Base-by-base conservation (phyloP, 1,139 yeast species). In the Hyphopichia pseudoburtonii region DNA sequence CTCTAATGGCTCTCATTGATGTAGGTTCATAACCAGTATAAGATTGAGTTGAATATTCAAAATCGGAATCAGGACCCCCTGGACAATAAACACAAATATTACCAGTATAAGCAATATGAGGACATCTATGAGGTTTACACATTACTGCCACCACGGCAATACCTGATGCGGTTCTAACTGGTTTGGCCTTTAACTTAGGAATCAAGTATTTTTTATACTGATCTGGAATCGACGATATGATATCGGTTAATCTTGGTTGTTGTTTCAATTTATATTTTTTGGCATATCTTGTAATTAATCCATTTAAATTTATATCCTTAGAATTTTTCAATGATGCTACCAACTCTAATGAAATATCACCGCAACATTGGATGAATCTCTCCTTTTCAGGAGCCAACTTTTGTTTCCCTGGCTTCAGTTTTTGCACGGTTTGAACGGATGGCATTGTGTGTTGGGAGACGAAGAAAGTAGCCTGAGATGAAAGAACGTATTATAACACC, bases 91-190 rank as follows among this genome's bases (percentile, higher is more conserved):
- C 98, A 71, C 99, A 92, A 45, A 92, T 92, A 56, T 92, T 92
- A 43, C 99, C 99, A 0, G 99, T 92, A 60, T 92, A 94, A 23
- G 98, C 97, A 54, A 92, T 94, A 62, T 92, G 99, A 23, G 99
- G 99, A 66, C 99, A 92, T 67, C 99, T 77, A 62, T 92, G 98
- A 3, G 98, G 98, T 61, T 92, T 94, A 68, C 97, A 92, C 97
- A 94, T 92, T 26, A 94, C 97, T 0, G 98, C 98, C 35, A 92
- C 98, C 17, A 92, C 98, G 5, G 98, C 98, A 42, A 92, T 94
- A 54, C 92, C 99, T 9, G 96, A 86, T 0, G 99, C 99, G 0
- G 99, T 94, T 62, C 99, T 78, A 34, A 92, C 97, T 0, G 99
- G 99, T 61, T 92, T 92, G 21, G 98, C 98, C 66, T 92, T 88